Conservation (phyloP, 352 stramenopile genomes). For the Globisporangium perplexum region DNA sequence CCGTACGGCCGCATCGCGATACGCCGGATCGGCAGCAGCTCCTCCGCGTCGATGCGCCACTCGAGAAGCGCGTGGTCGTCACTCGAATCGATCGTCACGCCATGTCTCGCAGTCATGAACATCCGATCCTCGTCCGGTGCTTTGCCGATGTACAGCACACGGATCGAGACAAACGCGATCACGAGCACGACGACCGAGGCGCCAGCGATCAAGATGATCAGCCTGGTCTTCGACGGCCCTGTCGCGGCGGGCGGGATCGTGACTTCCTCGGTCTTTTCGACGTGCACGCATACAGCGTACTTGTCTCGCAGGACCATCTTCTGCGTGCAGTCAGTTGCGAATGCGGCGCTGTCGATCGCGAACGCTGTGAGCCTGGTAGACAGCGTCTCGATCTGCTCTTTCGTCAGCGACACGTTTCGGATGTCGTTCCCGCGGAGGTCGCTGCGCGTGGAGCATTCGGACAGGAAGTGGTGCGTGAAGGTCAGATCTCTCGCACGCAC, state of each 20-base stretch:
- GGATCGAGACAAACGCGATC: constrained; percentile 1
- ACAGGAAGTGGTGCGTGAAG: too few species aligned
- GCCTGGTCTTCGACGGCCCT: neutral
- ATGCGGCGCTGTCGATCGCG: constrained; percentile 9
- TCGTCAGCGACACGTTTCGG: constrained; percentile 4
- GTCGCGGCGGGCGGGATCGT: neutral
- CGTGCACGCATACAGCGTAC: constrained; percentile 11
- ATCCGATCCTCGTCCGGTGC: constrained; percentile 4
- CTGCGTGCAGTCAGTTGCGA: constrained; percentile 9
- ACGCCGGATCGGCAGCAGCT: constrained; percentile 13
- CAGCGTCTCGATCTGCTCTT: constrained; percentile 5
- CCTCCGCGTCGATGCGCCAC: constrained; percentile 13
- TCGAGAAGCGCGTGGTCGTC: constrained; percentile 11
- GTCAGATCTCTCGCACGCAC: neutral
- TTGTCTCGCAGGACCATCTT: constrained; percentile 7
- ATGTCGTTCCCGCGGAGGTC: constrained; percentile 19
- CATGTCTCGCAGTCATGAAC: constrained; percentile 8
- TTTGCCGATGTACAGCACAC: neutral
- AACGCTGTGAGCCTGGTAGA: constrained; percentile 10
- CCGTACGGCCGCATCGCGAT: constrained; percentile 14
- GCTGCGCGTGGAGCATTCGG: neutral
- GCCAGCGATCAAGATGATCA: constrained; percentile 9
- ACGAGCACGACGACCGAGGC: constrained; percentile 11
- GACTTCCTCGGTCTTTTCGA: neutral
- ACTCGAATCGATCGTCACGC: constrained; percentile 13